Percentiles rank a stretch among this genome's conserved stretches.
phyloP scores from a whole-genome alignment of 768 basidiomycete species.

The Tulasnella sp. region DNA sequence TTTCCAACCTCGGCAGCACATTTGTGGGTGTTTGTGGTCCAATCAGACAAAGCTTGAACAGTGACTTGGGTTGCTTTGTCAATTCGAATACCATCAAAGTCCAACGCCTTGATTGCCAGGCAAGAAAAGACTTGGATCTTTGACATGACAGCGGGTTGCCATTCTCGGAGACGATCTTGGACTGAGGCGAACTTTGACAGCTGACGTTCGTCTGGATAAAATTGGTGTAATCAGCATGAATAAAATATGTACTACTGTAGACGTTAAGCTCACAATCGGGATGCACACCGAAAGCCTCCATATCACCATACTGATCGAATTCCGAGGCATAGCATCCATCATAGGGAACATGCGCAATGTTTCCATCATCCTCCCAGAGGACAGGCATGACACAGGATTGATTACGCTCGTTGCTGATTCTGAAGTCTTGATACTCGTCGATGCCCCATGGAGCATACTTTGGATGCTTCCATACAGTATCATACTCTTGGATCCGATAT shows the following conservation, averaged over 20 bases:
- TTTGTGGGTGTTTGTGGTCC: constrained; percentile 58
- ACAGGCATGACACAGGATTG: constrained; percentile 57
- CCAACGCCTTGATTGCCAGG: constrained; percentile 75
- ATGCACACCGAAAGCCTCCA: constrained; percentile 95
- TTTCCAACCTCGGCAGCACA: constrained; percentile 66
- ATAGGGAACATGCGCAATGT: constrained; percentile 39
- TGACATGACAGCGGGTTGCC: constrained; percentile 65
- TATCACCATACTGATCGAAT: constrained; percentile 92
- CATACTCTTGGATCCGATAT: constrained; percentile 63
- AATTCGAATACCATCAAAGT: constrained; percentile 88
- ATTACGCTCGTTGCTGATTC: constrained; percentile 59
- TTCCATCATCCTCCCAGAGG: constrained; percentile 72
- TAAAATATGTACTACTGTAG: too few relatives aligned
- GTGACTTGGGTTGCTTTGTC: constrained; percentile 91
- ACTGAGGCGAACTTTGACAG: constrained; percentile 91
- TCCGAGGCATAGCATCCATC: constrained; percentile 70
- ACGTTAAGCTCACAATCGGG: constrained; percentile 54
- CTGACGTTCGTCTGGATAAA: constrained; percentile 76
- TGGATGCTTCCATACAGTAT: constrained; percentile 58
- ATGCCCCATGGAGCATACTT: constrained; percentile 76
- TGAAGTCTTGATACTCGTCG: constrained; percentile 70
- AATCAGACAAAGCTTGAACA: constrained; percentile 61
- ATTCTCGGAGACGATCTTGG: constrained; percentile 90
- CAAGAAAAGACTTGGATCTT: constrained; percentile 72
- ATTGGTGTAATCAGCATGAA: too few relatives aligned